Evolutionary conservation across 2,329 filamentous ascomycete species (phyloP), one percentile per base, ranked within the genome.

Genomic region (Hymenoscyphus infarciens): DNA sequence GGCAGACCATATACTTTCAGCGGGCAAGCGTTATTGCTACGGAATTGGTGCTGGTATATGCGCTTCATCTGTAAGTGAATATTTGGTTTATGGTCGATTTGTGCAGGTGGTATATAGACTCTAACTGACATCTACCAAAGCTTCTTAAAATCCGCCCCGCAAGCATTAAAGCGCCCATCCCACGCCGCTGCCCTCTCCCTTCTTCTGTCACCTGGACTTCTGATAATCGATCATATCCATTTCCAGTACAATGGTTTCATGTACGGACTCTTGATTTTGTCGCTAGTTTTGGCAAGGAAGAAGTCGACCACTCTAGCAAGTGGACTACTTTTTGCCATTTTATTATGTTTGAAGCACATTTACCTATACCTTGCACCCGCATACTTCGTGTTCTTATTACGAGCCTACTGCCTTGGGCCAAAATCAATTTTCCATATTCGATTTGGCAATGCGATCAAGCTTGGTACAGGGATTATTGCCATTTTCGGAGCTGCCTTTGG

Each of bases 171-270:
- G 73, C 87, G 86, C 54, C 87, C 91, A 56, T 89, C 92, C 11
- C 92, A 97, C 73, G 91, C 90, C 27, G 91, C 90, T 56, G 92
- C 93, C 27, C 82, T 98, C 61, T 97, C 94, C 0, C 87, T 99
- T 63, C 80, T 98, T 3, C 84, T 98, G 13, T 98, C 93, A 0
- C 95, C 95, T 0, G 95, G 94, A 1, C 84, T 99, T 39, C 82
- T 99, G 64, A 96, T 99, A 74, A 98, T 99, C 75, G 95, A 99
- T 74, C 95, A 99, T 75, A 94, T 97, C 67, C 93, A 97, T 76
- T 99, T 99, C 76, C 95, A 99, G 80, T 99, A 99, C 80, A 99
- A 99, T 79, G 94, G 95, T 49, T 92, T 93, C 77, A 86, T 99
- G 77, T 99, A 98, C 75, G 95, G 95, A 42, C 80, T 98, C 53